Conservation (phyloP, 1,284 basidiomycete species). For the Ceratobasidium theobromae region DNA sequence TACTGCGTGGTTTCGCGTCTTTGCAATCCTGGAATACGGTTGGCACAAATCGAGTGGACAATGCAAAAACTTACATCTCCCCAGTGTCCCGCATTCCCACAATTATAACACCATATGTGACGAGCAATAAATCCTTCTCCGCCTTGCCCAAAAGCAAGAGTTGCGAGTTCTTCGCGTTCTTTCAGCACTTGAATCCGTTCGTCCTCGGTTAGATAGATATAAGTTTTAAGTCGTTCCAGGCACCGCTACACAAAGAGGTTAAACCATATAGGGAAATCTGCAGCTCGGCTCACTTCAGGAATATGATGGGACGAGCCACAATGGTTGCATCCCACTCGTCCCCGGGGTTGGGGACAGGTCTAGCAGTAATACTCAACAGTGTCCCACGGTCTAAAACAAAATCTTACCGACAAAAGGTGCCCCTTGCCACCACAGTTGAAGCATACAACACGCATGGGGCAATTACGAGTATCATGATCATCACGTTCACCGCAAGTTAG, state of each 20-base stretch:
- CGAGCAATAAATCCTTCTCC: constrained; percentile 32
- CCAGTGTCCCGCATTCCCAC: constrained; percentile 30
- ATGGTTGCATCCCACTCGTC: constrained; percentile 27
- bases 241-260: constrained; percentile 14
- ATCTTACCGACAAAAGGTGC: constrained; percentile 30
- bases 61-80: constrained; percentile 27
- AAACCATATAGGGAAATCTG: neutral
- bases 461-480: constrained; percentile 32
- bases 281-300: constrained; percentile 2
- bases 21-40: constrained; percentile 1
- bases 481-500: constrained; percentile 30
- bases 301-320: constrained; percentile 32
- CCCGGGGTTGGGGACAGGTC: constrained; percentile 24
- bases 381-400: neutral
- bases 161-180: constrained; percentile 15
- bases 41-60: neutral
- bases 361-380: neutral
- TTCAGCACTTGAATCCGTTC: constrained; percentile 28
- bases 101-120: constrained; percentile 33
- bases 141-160: constrained; percentile 21
- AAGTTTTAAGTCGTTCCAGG: constrained; percentile 28
- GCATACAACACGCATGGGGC: constrained; percentile 32
- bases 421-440: constrained; percentile 34
- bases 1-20: constrained; percentile 4
- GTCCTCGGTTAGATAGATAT: constrained; percentile 26